Base-by-base conservation (phyloP, 805 yeast species). In the Pichia ethanolica region DNA sequence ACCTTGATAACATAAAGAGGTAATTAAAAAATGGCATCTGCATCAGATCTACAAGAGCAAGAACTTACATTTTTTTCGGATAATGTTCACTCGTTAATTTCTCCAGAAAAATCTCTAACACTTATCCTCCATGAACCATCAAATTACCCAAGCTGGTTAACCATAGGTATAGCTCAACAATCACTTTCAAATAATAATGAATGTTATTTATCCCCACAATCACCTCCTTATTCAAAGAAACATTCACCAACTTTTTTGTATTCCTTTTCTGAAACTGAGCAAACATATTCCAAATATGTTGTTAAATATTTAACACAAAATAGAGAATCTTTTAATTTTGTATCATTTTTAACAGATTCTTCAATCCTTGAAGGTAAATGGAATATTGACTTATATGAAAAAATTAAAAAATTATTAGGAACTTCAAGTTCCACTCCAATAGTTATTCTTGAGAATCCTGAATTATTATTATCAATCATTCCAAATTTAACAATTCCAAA, bases 311-410 rank as follows among this genome's bases (percentile, higher is more conserved):
- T 50, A 2, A 41, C 51, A 4, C 36, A 46, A 13, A 40, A 42
- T 9, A 27, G 48, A 3, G 57, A 60, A 5, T 25, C 43, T 32
- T 73, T 74, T 53, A 57, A 57, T 14, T 74, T 65, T 51, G 53
- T 74, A 25, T 77, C 75, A 52, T 66, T 71, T 48, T 64, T 77
- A 48, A 56, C 65, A 10, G 58, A 60, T 33, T 56, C 27, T 20
- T 11, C 41, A 30, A 11, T 68, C 34, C 67, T 38, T 7, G 10
- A 69, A 49, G 59, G 69, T 3, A 66, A 47, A 59, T 50, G 63
- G 68, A 46, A 53, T 20, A 41, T 20, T 20, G 20, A 20, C 20
- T 20, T 20, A 20, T 20, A 3, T 20, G 20, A 20, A 20, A 20
- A 20, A 20, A 20, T 20, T 20, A 20, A 20, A 20, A 20, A 20